Conservation (phyloP, 2,329 filamentous ascomycete species). For the Colletotrichum lini region DNA sequence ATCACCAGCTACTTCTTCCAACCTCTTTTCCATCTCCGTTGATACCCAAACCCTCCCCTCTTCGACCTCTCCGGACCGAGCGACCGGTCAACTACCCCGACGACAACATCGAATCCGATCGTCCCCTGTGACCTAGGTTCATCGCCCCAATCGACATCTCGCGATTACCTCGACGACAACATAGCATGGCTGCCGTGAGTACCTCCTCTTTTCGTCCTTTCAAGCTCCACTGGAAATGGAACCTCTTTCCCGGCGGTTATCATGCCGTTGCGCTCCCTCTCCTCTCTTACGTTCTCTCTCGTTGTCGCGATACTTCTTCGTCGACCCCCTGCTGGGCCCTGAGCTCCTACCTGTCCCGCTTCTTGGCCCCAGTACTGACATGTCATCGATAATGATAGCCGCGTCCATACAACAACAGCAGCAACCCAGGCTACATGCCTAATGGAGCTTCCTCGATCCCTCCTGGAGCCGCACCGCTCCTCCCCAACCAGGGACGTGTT, state of each 20-base stretch:
- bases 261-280: constrained; percentile 3
- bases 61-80: constrained; percentile 35
- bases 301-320: constrained; percentile 19
- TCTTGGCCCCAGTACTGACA: constrained; percentile 31
- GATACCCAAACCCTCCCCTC: constrained; percentile 40
- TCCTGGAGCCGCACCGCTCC: constrained; percentile 73
- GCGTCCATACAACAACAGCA: constrained; percentile 63
- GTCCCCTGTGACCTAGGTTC: constrained; percentile 25
- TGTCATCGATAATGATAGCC: constrained; percentile 48
- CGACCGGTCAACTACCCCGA: constrained; percentile 24
- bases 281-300: neutral
- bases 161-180: constrained; percentile 39
- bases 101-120: constrained; percentile 37
- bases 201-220: neutral
- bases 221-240: neutral
- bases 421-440: constrained; percentile 71
- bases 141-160: constrained; percentile 32
- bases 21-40: constrained; percentile 42
- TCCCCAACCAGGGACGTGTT: constrained; percentile 77
- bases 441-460: constrained; percentile 72
- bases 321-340: constrained; percentile 1
- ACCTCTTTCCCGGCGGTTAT: neutral
- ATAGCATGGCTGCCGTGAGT: constrained; percentile 44
- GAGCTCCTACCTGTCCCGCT: constrained; percentile 35
- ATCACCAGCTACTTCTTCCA: constrained; percentile 38